phyloP scores from a whole-genome alignment of 495 filamentous ascomycete species.

The Lepraria neglecta region DNA sequence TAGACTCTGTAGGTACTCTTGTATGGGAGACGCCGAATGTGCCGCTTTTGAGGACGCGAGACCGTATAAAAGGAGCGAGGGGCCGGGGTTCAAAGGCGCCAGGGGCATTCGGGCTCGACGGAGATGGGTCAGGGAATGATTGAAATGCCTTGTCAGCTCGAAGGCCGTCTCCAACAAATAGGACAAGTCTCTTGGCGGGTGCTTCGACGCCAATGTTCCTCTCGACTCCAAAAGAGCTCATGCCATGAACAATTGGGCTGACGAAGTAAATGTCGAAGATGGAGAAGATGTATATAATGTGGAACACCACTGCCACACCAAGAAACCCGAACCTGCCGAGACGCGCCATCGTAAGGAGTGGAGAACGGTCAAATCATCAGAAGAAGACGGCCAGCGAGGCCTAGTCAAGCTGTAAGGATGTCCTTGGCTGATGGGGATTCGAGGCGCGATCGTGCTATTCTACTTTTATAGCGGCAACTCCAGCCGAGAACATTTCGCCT shows the following conservation, averaged over 20 bases:
- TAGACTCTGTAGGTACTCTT: slow-evolving; percentile 92
- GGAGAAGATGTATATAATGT: slow-evolving; percentile 88
- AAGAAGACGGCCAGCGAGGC: background rate
- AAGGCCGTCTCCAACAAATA: slow-evolving; percentile 96
- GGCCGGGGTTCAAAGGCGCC: slow-evolving; percentile 55
- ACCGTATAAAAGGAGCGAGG: slow-evolving; percentile 90
- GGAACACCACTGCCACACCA: slow-evolving; percentile 85
- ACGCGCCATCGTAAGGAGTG: slow-evolving; percentile 55
- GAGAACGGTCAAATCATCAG: background rate
- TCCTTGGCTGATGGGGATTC: slow-evolving; percentile 3
- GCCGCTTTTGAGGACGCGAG: slow-evolving; percentile 77
- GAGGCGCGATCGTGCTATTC: background rate
- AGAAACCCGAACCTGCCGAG: slow-evolving; percentile 83
- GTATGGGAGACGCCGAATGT: slow-evolving; percentile 99
- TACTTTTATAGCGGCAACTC: slow-evolving; percentile 1
- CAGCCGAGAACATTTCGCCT: slow-evolving; percentile 1
- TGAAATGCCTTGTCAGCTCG: slow-evolving; percentile 98
- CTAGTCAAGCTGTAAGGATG: background rate
- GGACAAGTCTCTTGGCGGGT: slow-evolving; percentile 82
- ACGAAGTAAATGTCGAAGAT: slow-evolving; percentile 99
- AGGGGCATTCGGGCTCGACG: slow-evolving; percentile 44
- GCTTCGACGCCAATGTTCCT: slow-evolving; percentile 54
- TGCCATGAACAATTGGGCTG: slow-evolving; percentile 93
- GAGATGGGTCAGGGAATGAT: slow-evolving; percentile 82
- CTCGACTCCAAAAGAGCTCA: slow-evolving; percentile 72